These are phyloP conservation scores for Coemansia sp. DNA, from an alignment of 192 early-diverging fungal genomes.

Conservation along the genomic window DNA sequence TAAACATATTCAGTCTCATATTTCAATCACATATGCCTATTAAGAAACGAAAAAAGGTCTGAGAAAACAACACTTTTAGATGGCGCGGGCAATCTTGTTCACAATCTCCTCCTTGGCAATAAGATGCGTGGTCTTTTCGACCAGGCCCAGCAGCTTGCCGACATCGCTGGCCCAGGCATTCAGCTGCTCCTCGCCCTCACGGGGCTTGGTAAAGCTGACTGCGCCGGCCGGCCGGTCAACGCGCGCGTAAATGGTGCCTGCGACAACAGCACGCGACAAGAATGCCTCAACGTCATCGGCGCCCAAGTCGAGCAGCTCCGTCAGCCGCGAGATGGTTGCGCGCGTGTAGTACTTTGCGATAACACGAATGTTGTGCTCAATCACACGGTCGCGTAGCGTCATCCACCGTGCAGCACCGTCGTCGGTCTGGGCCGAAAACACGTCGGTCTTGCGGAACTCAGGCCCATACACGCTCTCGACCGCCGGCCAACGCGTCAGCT, in stretches of 20 bases:
- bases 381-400: conserved; percentile 88
- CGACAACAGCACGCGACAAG: conserved; percentile 89
- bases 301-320: conserved; percentile 85
- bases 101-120: conserved; percentile 91
- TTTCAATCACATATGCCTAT: too few relatives aligned
- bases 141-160: conserved; percentile 80
- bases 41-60: too few relatives aligned
- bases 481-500: conserved; percentile 94
- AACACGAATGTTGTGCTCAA: conserved; percentile 98
- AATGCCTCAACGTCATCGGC: conserved; percentile 86
- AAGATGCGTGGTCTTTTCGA: conserved; percentile 93
- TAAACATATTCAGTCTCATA: not conserved
- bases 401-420: conserved; percentile 77
- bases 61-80: conserved; percentile 13
- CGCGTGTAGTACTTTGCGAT: conserved; percentile 95
- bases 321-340: conserved; percentile 80
- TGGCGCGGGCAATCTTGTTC: conserved; percentile 73
- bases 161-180: conserved; percentile 95
- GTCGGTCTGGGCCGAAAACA: conserved; percentile 71
- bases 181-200: conserved; percentile 85
- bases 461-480: conserved; percentile 89
- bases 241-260: conserved; percentile 92
- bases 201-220: conserved; percentile 80
- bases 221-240: conserved; percentile 92
- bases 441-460: conserved; percentile 68